Evolutionary conservation across 768 basidiomycete species (phyloP).

Genomic region (Lactarius sanguifluus): DNA sequence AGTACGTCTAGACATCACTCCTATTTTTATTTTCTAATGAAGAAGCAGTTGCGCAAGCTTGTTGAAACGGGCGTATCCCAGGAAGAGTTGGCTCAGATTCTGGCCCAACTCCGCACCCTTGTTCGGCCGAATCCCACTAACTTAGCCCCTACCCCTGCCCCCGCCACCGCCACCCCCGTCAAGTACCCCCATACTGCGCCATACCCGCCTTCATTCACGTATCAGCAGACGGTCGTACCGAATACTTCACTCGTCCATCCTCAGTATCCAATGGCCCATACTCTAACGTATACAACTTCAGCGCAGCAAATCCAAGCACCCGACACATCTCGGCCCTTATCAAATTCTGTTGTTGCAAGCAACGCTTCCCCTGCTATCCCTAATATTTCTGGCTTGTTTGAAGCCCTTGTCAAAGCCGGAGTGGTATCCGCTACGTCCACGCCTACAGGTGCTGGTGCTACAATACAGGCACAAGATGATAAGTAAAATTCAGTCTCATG

Average conservation of each 20-base stretch:
- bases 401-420: conserved; percentile 76
- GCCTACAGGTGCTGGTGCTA: conserved; percentile 49
- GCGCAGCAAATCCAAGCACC: conserved; percentile 15
- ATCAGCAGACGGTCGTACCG: conserved; percentile 36
- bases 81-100: conserved; percentile 74
- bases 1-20: conserved; percentile 45
- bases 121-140: conserved; percentile 41
- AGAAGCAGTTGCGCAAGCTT: conserved; percentile 60
- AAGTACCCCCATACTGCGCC: conserved; percentile 24
- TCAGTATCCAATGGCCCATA: conserved; percentile 24
- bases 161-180: conserved; percentile 9
- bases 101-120: conserved; percentile 64
- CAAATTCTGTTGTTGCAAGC: conserved; percentile 32
- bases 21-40: conserved; percentile 21
- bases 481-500: conserved; percentile 35
- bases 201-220: conserved; percentile 31
- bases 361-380: conserved; percentile 24
- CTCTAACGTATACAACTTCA: conserved; percentile 17
- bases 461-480: conserved; percentile 29
- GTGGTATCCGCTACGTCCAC: conserved; percentile 59
- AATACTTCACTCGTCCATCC: conserved; percentile 25
- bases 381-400: conserved; percentile 58
- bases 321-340: conserved; percentile 24
- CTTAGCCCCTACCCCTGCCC: conserved; percentile 23
- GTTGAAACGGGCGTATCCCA: conserved; percentile 81